Conservation (phyloP, 202 grass and related monocot genomes). For the Panicum hallii region DNA sequence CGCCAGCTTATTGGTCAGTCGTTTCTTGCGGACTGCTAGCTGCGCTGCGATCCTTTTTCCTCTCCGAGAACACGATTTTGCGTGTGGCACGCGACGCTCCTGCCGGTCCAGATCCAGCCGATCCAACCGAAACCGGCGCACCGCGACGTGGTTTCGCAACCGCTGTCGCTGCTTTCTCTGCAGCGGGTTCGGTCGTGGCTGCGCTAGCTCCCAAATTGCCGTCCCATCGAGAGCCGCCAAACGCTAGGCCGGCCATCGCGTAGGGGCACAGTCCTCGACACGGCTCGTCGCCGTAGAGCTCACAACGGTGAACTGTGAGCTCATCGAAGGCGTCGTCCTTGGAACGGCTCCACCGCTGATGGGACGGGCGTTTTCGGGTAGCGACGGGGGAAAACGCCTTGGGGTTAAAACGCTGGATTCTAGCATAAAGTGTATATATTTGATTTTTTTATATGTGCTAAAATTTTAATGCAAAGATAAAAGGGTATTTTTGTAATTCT, state of each 20-base stretch:
- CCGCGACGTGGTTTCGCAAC: constrained; percentile 31
- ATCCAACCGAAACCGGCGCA: not conserved
- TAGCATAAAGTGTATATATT: no score
- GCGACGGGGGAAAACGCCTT: no score
- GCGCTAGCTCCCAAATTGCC: not conserved
- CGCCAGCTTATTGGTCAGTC: not conserved
- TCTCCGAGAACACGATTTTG: no score
- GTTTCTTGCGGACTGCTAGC: not conserved
- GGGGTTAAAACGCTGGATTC: no score
- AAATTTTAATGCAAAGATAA: no score
- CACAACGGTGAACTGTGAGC: no score
- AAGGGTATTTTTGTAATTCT: no score
- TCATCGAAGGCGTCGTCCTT: no score
- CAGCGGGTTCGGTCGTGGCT: not conserved
- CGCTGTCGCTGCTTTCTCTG: not conserved
- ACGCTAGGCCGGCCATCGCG: not conserved
- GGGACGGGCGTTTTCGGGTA: not conserved
- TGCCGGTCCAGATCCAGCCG: not conserved
- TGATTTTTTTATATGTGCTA: no score
- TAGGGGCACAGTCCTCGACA: not conserved
- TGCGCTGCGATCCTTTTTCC: not conserved
- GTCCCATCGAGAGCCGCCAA: no score
- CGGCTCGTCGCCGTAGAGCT: no score
- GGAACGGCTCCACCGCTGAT: not conserved
- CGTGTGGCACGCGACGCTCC: not conserved